Evolutionary conservation across 345 rosid genomes (phyloP).

Genomic region (Eutrema heterophyllum): DNA sequence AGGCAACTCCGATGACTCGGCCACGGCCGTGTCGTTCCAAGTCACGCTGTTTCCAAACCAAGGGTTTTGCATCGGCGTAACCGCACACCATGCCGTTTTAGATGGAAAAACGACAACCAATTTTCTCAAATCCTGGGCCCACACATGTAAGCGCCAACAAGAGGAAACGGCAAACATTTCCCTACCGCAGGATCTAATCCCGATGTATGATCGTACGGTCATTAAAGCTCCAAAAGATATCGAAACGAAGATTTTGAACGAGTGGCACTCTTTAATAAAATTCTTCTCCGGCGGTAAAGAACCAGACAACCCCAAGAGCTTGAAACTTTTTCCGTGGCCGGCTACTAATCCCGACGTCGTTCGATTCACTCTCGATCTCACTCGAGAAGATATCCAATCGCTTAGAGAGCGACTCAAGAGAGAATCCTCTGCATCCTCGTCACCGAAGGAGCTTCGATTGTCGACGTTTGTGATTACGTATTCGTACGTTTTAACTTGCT

Average conservation of each 20-base stretch:
- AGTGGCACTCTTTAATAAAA: not conserved
- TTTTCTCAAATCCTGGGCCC: slow-evolving; percentile 37
- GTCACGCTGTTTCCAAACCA: slow-evolving; percentile 31
- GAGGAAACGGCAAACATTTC: not conserved
- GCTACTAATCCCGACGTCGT: not conserved
- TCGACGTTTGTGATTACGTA: slow-evolving; percentile 30
- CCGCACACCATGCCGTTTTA: slow-evolving; percentile 32
- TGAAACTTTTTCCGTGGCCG: not conserved
- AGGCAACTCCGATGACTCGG: slow-evolving; percentile 12
- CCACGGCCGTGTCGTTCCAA: slow-evolving; percentile 27
- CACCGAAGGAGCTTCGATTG: not conserved
- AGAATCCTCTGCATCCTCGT: not conserved
- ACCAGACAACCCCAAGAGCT: not conserved
- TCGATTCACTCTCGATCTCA: not conserved
- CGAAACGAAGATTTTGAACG: not conserved
- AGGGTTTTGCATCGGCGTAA: slow-evolving; percentile 33
- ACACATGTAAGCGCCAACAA: slow-evolving; percentile 1
- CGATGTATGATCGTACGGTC: slow-evolving; percentile 19
- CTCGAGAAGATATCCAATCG: slow-evolving; percentile 1
- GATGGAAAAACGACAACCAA: slow-evolving; percentile 31
- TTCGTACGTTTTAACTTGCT: slow-evolving; percentile 17
- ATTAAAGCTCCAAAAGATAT: slow-evolving; percentile 8
- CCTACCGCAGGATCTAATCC: slow-evolving; percentile 16
- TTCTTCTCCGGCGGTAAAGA: not conserved
- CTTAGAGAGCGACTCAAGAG: slow-evolving; percentile 5